Percentiles rank a stretch among this genome's conserved stretches.
phyloP scores from a whole-genome alignment of 495 filamentous ascomycete genomes.

The Podospora pseudoanserina region DNA sequence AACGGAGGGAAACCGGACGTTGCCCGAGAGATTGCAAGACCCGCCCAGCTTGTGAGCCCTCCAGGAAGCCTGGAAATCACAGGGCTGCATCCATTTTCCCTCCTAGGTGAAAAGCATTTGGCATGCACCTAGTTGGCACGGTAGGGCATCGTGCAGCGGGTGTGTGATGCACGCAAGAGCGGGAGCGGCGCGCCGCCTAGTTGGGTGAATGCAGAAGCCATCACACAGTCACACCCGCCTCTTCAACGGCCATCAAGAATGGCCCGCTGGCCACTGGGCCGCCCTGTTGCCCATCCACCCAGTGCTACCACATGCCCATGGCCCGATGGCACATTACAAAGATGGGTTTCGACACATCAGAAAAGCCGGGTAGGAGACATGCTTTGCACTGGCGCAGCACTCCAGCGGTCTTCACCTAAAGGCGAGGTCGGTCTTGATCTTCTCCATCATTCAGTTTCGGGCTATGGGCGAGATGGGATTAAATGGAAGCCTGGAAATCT shows the following conservation, averaged over 20 bases:
- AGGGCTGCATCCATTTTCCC: constrained; percentile 18
- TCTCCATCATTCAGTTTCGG: not conserved
- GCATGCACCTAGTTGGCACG: not conserved
- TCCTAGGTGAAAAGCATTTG: not conserved
- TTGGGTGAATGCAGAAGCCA: constrained; percentile 15
- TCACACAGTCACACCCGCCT: constrained; percentile 5
- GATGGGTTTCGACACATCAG: not conserved
- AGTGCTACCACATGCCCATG: not conserved
- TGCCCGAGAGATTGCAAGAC: not conserved
- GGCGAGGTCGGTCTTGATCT: not conserved
- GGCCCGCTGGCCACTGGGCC: not conserved
- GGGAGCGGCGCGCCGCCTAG: constrained; percentile 20
- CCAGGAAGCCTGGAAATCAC: constrained; percentile 25
- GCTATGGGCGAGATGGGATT: not conserved
- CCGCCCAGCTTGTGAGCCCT: constrained; percentile 26
- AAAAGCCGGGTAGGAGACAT: not conserved
- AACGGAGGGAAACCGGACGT: constrained; percentile 1
- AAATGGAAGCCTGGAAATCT: not conserved
- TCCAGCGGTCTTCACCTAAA: not conserved
- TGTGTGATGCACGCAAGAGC: constrained; percentile 23
- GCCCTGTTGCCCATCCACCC: not conserved
- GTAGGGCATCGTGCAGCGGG: constrained; percentile 6
- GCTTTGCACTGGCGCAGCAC: not conserved
- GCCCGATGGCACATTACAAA: not conserved
- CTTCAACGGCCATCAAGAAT: not conserved